Conservation (phyloP, 208 protist genomes). For the Phytomonas francai region DNA sequence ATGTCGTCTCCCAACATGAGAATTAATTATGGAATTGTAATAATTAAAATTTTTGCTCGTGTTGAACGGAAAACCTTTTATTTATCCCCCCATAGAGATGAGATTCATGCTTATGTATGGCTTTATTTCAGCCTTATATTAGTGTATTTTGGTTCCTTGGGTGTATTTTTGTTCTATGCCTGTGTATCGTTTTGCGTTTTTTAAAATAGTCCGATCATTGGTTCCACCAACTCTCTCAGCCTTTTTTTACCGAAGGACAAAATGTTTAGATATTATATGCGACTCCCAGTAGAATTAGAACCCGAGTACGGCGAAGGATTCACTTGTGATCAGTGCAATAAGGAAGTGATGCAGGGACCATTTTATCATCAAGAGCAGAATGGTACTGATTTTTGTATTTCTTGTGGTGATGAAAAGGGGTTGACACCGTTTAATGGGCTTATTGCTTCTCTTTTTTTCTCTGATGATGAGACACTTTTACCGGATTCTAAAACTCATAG, state of each 20-base stretch:
- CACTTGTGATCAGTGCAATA: constrained; percentile 27
- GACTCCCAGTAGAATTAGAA: constrained; percentile 29
- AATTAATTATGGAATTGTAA: too few relatives aligned
- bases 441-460: constrained; percentile 22
- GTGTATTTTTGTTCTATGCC: too few relatives aligned
- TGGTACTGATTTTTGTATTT: constrained; percentile 29
- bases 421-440: constrained; percentile 21
- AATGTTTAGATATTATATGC: constrained; percentile 30
- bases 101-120: neutral
- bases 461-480: constrained; percentile 8
- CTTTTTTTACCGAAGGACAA: constrained; percentile 13
- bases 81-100: neutral
- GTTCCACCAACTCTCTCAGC: constrained; percentile 3
- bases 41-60: too few relatives aligned
- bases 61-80: neutral
- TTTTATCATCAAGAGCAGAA: constrained; percentile 28
- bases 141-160: too few relatives aligned
- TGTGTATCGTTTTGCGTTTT: neutral
- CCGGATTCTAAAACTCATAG: constrained; percentile 15
- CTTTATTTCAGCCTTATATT: neutral
- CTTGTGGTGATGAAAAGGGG: constrained; percentile 16
- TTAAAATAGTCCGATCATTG: constrained; percentile 16
- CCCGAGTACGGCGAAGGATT: constrained; percentile 33
- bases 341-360: constrained; percentile 21
- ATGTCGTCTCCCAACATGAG: too few relatives aligned